Conservation (phyloP, 2,329 filamentous ascomycete species). For the Neophaeococcomyces aloes region DNA sequence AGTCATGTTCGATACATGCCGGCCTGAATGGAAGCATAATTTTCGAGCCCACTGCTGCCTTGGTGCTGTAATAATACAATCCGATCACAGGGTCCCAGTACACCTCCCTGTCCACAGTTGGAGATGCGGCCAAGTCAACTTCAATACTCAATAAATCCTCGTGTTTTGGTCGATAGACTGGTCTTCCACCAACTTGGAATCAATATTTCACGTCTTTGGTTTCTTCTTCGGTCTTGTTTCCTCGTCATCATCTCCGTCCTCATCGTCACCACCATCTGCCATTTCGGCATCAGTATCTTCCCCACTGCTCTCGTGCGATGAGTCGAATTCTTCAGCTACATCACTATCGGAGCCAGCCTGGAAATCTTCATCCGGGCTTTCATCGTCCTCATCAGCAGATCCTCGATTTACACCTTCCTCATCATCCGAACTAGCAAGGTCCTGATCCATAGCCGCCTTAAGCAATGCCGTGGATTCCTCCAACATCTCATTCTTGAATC, state of each 20-base stretch:
- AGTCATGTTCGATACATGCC: no score
- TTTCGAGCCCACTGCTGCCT: no score
- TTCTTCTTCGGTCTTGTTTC: slow-evolving; percentile 55
- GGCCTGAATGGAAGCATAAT: no score
- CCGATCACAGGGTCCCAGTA: no score
- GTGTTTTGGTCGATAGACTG: no score
- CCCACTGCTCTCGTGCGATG: slow-evolving; percentile 75
- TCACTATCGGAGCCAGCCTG: slow-evolving; percentile 84
- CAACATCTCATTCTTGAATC: slow-evolving; percentile 97
- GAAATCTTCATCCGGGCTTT: slow-evolving; percentile 95
- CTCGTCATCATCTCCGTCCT: slow-evolving; percentile 35
- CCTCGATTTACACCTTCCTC: slow-evolving; percentile 47
- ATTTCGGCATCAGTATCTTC: slow-evolving; percentile 52
- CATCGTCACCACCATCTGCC: slow-evolving; percentile 37
- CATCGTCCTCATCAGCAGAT: slow-evolving; percentile 89
- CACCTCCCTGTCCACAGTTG: no score
- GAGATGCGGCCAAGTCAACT: no score
- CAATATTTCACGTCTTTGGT: slow-evolving; percentile 37
- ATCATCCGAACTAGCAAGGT: slow-evolving; percentile 43
- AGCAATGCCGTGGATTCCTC: slow-evolving; percentile 64
- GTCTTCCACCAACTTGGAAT: no score
- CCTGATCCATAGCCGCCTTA: slow-evolving; percentile 73
- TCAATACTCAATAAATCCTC: no score
- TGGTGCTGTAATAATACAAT: no score
- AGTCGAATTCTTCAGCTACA: slow-evolving; percentile 92